Conservation (phyloP, 2,329 filamentous ascomycete genomes). For the Clathrospora elynae region DNA sequence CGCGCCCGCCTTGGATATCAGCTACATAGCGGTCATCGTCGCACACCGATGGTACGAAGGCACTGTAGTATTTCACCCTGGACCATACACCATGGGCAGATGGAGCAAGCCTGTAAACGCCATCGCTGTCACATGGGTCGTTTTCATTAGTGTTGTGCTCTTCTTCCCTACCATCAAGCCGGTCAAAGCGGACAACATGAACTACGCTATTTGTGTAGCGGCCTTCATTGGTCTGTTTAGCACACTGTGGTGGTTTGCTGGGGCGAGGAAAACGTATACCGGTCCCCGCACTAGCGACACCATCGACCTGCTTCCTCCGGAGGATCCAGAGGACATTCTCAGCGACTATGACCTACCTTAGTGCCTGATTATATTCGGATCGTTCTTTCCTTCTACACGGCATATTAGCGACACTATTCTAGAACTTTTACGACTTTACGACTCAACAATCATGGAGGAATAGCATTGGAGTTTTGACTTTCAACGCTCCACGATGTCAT, state of each 20-base stretch:
- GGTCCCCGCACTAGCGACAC: conserved; percentile 64
- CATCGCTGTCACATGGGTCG: conserved; percentile 64
- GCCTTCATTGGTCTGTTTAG: conserved; percentile 57
- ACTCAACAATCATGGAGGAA: too few species aligned
- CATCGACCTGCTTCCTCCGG: conserved; percentile 49
- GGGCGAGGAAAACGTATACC: conserved; percentile 57
- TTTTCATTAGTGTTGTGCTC: conserved; percentile 66
- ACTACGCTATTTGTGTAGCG: conserved; percentile 55
- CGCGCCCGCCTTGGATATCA: conserved; percentile 56
- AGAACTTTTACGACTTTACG: too few species aligned
- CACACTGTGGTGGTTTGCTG: conserved; percentile 53
- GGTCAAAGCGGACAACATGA: conserved; percentile 54
- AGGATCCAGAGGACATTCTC: conserved; percentile 49
- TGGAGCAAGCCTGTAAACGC: conserved; percentile 62
- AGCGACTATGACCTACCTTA: conserved; percentile 42
- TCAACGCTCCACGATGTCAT: too few species aligned
- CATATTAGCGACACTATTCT: too few species aligned
- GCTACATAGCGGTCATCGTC: conserved; percentile 65
- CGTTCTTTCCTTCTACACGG: not conserved
- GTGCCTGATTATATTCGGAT: not conserved
- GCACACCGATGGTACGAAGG: conserved; percentile 61
- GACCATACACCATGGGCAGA: conserved; percentile 62
- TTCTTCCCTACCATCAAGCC: conserved; percentile 56
- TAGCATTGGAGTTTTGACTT: too few species aligned
- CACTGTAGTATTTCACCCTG: conserved; percentile 60